Conservation (phyloP, 75 land plant genomes). For the Cryptomeria japonica region DNA sequence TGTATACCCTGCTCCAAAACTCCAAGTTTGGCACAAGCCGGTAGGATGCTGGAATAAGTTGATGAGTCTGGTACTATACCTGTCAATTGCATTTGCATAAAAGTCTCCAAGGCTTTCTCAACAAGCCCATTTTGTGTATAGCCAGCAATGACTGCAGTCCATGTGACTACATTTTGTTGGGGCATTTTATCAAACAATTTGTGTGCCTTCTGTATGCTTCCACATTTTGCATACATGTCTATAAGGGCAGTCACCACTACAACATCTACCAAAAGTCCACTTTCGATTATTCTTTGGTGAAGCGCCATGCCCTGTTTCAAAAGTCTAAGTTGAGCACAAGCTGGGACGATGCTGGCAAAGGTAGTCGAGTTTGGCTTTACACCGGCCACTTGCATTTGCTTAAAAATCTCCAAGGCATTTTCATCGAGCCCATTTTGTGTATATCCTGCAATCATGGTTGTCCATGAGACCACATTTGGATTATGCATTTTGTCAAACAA, state of each 20-base stretch:
- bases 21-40: conserved; percentile 29
- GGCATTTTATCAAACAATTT: conserved; percentile 17
- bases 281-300: conserved; percentile 6
- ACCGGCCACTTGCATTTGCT: conserved; percentile 48
- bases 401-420: conserved; percentile 46
- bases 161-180: conserved; percentile 26
- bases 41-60: conserved; percentile 12
- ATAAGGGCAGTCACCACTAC: conserved; percentile 16
- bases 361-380: conserved; percentile 50
- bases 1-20: conserved; percentile 23
- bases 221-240: conserved; percentile 37
- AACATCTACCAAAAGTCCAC: conserved; percentile 13
- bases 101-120: conserved; percentile 5
- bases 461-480: conserved; percentile 71
- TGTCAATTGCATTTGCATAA: background rate
- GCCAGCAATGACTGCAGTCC: conserved; percentile 23
- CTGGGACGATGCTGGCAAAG: conserved; percentile 47
- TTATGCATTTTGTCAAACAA: conserved; percentile 42
- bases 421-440: conserved; percentile 40
- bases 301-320: conserved; percentile 16
- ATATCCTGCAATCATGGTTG: conserved; percentile 59
- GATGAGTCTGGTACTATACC: conserved; percentile 17
- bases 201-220: conserved; percentile 21
- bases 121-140: conserved; percentile 6
- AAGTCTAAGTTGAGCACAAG: conserved; percentile 34